Percentiles rank a stretch among this genome's conserved stretches.
These are phyloP conservation scores for Epichloe elymi DNA, from an alignment of 2,329 filamentous ascomycete species.

Conservation along the genomic window DNA sequence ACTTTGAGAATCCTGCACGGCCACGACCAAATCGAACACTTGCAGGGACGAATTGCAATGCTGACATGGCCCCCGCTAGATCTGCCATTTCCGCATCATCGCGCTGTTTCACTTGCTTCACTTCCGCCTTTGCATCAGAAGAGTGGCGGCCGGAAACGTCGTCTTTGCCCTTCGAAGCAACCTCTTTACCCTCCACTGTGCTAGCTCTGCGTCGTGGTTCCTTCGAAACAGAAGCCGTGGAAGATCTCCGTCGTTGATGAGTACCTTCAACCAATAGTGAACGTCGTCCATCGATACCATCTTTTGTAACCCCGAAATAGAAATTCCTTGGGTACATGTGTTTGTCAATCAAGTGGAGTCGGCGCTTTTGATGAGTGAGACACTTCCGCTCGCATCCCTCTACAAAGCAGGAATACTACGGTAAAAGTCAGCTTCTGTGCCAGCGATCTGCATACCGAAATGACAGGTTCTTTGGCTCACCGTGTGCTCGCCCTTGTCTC, in stretches of 20 bases:
- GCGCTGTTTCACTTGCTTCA: slow-evolving; percentile 10
- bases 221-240: slow-evolving; percentile 23
- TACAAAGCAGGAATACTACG: slow-evolving; percentile 75
- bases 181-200: slow-evolving; percentile 15
- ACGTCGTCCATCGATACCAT: slow-evolving; percentile 74
- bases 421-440: not conserved
- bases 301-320: slow-evolving; percentile 75
- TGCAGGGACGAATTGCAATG: slow-evolving; percentile 56
- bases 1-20: slow-evolving; percentile 39
- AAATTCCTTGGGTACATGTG: slow-evolving; percentile 83
- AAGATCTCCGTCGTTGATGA: slow-evolving; percentile 35
- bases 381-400: slow-evolving; percentile 79
- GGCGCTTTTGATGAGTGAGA: slow-evolving; percentile 68
- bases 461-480: slow-evolving; percentile 33
- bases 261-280: slow-evolving; percentile 59
- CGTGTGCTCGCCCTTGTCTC: slow-evolving; percentile 75
- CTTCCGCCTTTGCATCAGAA: slow-evolving; percentile 8
- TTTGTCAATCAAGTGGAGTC: slow-evolving; percentile 85
- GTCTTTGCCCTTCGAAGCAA: slow-evolving; percentile 1
- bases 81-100: slow-evolving; percentile 46
- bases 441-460: not conserved
- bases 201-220: slow-evolving; percentile 20
- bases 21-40: slow-evolving; percentile 53
- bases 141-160: slow-evolving; percentile 9
- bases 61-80: slow-evolving; percentile 55